Evolutionary conservation across 257 asterid species (phyloP).

Genomic region (Verbascum thapsus): DNA sequence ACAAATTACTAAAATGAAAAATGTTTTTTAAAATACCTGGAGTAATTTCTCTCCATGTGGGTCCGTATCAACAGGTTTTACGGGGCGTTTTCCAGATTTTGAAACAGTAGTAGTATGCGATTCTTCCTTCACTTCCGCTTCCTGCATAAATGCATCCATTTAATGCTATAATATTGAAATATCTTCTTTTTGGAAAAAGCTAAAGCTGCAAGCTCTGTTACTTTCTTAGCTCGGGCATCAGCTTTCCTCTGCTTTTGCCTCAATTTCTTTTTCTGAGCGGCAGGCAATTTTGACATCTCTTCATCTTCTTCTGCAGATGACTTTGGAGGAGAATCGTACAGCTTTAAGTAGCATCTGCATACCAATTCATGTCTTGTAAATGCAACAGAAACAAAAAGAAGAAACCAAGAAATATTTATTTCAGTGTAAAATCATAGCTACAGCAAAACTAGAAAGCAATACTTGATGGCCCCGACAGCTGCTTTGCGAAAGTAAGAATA

Average conservation of each 20-base stretch:
- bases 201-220: constrained; percentile 33
- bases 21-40: constrained; percentile 54
- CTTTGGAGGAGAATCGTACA: constrained; percentile 87
- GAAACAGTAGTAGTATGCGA: constrained; percentile 55
- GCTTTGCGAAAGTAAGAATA: constrained; percentile 91
- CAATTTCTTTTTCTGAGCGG: constrained; percentile 93
- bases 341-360: constrained; percentile 87
- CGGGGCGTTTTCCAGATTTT: constrained; percentile 81
- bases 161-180: constrained; percentile 8
- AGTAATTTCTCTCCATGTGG: constrained; percentile 88
- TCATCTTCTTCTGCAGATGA: constrained; percentile 84
- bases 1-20: constrained; percentile 21
- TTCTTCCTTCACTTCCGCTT: constrained; percentile 91
- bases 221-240: constrained; percentile 96
- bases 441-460: constrained; percentile 29
- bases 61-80: constrained; percentile 86
- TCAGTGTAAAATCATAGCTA: background rate
- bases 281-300: constrained; percentile 74
- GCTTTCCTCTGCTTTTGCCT: constrained; percentile 95
- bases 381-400: constrained; percentile 7
- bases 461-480: constrained; percentile 89
- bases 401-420: background rate
- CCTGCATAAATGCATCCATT: constrained; percentile 53
- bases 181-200: constrained; percentile 26
- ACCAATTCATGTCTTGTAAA: constrained; percentile 29